Evolutionary conservation across 2,329 filamentous ascomycete genomes (phyloP).

Genomic region (Fusarium sp.): DNA sequence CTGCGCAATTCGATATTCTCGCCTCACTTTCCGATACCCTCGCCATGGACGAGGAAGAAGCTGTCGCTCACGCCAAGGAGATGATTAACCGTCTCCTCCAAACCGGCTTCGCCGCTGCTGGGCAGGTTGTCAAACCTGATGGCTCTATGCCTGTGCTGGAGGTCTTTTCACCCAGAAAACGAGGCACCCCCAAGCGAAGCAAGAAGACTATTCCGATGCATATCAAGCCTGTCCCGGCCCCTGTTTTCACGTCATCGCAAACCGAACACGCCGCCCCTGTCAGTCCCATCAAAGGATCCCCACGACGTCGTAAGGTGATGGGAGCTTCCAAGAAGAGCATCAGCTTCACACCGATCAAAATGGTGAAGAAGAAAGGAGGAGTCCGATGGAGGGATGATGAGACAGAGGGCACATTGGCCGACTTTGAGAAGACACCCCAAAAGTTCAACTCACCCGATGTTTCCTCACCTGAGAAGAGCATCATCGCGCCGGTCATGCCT

Average conservation of each 20-base stretch:
- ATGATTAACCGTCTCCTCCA: constrained; percentile 84
- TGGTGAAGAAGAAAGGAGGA: constrained; percentile 77
- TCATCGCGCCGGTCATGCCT: constrained; percentile 51
- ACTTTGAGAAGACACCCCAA: constrained; percentile 92
- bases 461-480: constrained; percentile 45
- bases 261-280: constrained; percentile 49
- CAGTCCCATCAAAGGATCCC: constrained; percentile 79
- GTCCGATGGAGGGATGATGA: constrained; percentile 96
- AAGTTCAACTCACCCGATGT: constrained; percentile 70
- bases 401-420: constrained; percentile 83
- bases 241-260: constrained; percentile 56
- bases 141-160: constrained; percentile 73
- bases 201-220: constrained; percentile 65
- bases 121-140: constrained; percentile 92
- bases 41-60: constrained; percentile 85
- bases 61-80: constrained; percentile 81
- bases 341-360: constrained; percentile 83
- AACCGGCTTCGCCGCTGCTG: constrained; percentile 78
- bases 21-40: constrained; percentile 85
- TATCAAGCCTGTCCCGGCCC: constrained; percentile 61
- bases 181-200: constrained; percentile 81
- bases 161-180: constrained; percentile 76
- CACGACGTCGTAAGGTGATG: constrained; percentile 79
- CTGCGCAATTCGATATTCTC: constrained; percentile 92
- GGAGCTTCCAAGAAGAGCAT: constrained; percentile 75